phyloP scores from a whole-genome alignment of 2,329 filamentous ascomycete species.

The Cladobotryum protrusum region DNA sequence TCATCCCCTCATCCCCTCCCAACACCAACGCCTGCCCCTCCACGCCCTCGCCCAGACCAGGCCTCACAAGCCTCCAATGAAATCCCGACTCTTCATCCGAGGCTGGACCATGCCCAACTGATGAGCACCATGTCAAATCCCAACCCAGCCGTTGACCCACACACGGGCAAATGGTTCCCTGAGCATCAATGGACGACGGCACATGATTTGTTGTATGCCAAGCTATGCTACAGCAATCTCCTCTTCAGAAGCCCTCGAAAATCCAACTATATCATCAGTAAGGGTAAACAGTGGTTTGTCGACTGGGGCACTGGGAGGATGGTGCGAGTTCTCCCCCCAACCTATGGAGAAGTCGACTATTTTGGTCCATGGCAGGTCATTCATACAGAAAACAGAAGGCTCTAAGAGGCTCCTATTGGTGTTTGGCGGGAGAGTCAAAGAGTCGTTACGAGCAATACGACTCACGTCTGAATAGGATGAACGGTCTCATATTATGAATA shows the following conservation, averaged over 20 bases:
- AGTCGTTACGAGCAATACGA: background rate
- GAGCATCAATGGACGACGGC: slow-evolving; percentile 48
- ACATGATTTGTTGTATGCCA: slow-evolving; percentile 55
- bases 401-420: slow-evolving; percentile 23
- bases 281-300: slow-evolving; percentile 53
- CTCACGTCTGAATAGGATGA: background rate
- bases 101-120: slow-evolving; percentile 29
- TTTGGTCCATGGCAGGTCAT: slow-evolving; percentile 46
- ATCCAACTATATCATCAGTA: slow-evolving; percentile 50
- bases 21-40: slow-evolving; percentile 7
- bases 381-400: slow-evolving; percentile 42
- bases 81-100: slow-evolving; percentile 19
- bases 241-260: slow-evolving; percentile 52
- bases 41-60: slow-evolving; percentile 10
- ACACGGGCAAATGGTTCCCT: slow-evolving; percentile 51
- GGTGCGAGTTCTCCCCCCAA: slow-evolving; percentile 47
- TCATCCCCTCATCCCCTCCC: slow-evolving; percentile 13
- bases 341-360: slow-evolving; percentile 46
- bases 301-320: slow-evolving; percentile 54
- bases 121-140: slow-evolving; percentile 41
- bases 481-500: background rate
- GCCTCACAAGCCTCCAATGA: slow-evolving; percentile 7
- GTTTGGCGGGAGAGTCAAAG: background rate
- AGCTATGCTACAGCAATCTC: slow-evolving; percentile 53
- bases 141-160: slow-evolving; percentile 39